Evolutionary conservation across 495 filamentous ascomycete genomes (phyloP).

Genomic region (Staphylotrichum tortipilum): DNA sequence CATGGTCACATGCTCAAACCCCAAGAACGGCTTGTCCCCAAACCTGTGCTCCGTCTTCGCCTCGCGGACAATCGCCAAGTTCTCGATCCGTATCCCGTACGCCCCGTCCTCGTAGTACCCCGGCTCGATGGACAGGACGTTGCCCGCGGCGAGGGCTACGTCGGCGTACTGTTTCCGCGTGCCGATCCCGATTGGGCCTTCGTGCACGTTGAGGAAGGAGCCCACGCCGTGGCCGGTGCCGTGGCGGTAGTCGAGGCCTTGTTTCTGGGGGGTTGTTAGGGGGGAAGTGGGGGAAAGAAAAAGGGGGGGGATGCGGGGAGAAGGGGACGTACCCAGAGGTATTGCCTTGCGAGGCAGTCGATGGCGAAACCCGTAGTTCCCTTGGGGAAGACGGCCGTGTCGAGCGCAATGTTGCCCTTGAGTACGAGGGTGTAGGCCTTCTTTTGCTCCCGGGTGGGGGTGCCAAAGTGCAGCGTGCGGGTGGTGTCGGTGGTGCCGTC

Average conservation of each 20-base stretch:
- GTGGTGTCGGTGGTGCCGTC: constrained; percentile 98
- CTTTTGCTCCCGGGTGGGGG: constrained; percentile 75
- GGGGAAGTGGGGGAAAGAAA: background rate
- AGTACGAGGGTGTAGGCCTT: constrained; percentile 92
- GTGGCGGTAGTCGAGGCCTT: constrained; percentile 91
- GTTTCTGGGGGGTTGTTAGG: constrained; percentile 34
- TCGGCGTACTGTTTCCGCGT: constrained; percentile 87
- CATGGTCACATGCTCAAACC: constrained; percentile 97
- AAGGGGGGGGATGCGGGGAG: background rate
- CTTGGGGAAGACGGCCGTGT: constrained; percentile 84
- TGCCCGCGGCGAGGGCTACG: constrained; percentile 79
- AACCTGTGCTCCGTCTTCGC: constrained; percentile 78
- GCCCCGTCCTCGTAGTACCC: constrained; percentile 97
- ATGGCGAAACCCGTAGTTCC: constrained; percentile 89
- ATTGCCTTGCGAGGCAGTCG: constrained; percentile 82
- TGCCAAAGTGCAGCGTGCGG: constrained; percentile 83
- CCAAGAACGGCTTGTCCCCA: constrained; percentile 86
- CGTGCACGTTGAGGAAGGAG: constrained; percentile 88
- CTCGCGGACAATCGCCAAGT: constrained; percentile 82
- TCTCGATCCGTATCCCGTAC: constrained; percentile 98
- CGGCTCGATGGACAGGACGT: constrained; percentile 91
- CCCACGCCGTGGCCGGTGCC: constrained; percentile 96
- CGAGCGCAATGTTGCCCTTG: constrained; percentile 90
- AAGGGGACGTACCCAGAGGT: constrained; percentile 59
- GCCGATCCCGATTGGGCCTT: constrained; percentile 94